A percentile compares a stretch with the other conserved stretches of the same genome.
Evolutionary conservation across 225 moss, liverwort and hornwort genomes (phyloP).

Genomic region (Bryum argenteum): DNA sequence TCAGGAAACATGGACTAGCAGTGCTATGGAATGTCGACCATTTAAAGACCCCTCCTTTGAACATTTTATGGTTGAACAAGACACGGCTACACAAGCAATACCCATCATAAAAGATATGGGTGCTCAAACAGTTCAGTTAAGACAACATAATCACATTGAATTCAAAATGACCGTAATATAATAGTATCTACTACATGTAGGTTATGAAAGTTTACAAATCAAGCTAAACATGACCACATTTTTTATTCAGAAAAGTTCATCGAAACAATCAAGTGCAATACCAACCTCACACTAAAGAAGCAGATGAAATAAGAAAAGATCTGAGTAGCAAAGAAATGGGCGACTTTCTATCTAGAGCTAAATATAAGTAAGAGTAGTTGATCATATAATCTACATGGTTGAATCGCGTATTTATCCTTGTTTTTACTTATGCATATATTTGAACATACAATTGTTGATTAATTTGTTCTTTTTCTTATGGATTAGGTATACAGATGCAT

Average conservation of each 20-base stretch:
- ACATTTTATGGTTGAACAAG: constrained; percentile 73
- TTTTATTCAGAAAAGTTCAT: constrained; percentile 37
- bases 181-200: no score
- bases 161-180: no score
- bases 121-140: constrained; percentile 73
- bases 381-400: no score
- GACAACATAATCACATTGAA: background rate
- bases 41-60: constrained; percentile 87
- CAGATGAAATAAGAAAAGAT: constrained; percentile 11
- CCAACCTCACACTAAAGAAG: constrained; percentile 34
- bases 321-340: constrained; percentile 42
- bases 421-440: no score
- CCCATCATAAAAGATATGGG: constrained; percentile 42
- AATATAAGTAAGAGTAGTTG: constrained; percentile 30
- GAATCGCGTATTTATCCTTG: no score
- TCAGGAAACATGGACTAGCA: constrained; percentile 95
- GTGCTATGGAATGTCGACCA: constrained; percentile 90
- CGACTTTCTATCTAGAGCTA: constrained; percentile 36
- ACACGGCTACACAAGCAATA: constrained; percentile 67
- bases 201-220: no score
- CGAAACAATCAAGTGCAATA: constrained; percentile 69
- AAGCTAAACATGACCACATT: no score
- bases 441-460: no score
- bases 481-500: constrained; percentile 78
- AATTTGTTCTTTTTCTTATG: background rate